Conservation (phyloP, 331 rosid species). For the Spiraea crenata region DNA sequence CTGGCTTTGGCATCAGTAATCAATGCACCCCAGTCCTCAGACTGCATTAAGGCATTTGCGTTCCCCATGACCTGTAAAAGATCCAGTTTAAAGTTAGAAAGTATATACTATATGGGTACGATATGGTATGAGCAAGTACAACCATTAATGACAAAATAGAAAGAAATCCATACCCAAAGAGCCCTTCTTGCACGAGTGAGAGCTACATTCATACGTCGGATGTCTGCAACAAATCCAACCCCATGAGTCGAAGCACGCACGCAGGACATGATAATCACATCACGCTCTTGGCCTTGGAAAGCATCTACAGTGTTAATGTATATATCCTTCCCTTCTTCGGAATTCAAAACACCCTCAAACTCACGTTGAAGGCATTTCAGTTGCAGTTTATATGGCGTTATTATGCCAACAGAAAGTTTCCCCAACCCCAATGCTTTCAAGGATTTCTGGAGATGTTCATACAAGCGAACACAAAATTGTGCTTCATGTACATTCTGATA, state of each 20-base stretch:
- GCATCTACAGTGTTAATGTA: constrained; percentile 98
- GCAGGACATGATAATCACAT: constrained; percentile 97
- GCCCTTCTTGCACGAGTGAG: constrained; percentile 98
- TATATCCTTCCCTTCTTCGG: constrained; percentile 94
- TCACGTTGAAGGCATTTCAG: constrained; percentile 94
- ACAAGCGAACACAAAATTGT: constrained; percentile 82
- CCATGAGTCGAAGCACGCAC: constrained; percentile 96
- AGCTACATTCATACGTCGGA: constrained; percentile 98
- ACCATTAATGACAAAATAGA: not conserved
- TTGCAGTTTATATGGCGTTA: constrained; percentile 97
- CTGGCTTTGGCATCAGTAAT: constrained; percentile 75
- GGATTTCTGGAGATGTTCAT: constrained; percentile 82
- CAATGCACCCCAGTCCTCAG: constrained; percentile 95
- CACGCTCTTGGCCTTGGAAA: constrained; percentile 99
- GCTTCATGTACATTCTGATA: constrained; percentile 92
- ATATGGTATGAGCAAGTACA: not conserved
- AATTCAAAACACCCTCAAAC: constrained; percentile 76
- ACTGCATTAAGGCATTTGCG: constrained; percentile 75
- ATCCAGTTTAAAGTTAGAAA: constrained; percentile 3
- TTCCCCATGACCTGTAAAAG: constrained; percentile 92
- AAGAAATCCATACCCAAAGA: constrained; percentile 72
- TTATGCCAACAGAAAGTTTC: constrained; percentile 85
- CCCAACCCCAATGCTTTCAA: constrained; percentile 56
- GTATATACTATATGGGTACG: not conserved
- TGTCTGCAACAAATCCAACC: constrained; percentile 96